A percentile compares a stretch with the other conserved stretches of the same genome.
phyloP scores from a whole-genome alignment of 331 rosid species.

The Quercus phellos region DNA sequence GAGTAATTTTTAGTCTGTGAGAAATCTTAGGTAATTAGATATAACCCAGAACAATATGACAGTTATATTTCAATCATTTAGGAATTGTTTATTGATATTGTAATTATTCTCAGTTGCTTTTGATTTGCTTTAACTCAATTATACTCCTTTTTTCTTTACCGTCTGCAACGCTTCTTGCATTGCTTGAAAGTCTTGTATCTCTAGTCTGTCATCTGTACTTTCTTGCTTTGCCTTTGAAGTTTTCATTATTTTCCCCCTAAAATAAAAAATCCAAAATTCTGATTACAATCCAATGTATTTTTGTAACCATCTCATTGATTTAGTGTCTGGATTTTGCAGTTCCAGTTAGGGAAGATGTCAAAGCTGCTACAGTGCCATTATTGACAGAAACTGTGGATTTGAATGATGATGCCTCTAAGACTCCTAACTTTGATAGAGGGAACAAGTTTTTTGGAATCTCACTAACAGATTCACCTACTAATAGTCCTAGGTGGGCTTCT shows the following conservation, averaged over 20 bases:
- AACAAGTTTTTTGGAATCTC: constrained; percentile 74
- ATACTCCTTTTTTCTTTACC: neutral
- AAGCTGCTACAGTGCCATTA: constrained; percentile 39
- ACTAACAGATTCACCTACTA: constrained; percentile 57
- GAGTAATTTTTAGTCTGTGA: neutral
- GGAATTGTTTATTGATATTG: neutral
- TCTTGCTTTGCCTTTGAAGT: neutral
- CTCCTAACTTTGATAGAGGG: constrained; percentile 45
- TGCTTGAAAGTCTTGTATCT: neutral
- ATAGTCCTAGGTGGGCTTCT: constrained; percentile 60
- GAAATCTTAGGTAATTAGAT: neutral
- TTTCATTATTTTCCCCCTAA: neutral
- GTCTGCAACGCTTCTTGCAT: neutral
- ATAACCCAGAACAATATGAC: too few species aligned
- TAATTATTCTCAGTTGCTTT: neutral
- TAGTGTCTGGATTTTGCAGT: constrained; percentile 17
- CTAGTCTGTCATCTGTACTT: neutral
- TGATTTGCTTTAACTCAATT: neutral
- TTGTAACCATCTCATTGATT: neutral
- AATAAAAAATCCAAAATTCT: neutral
- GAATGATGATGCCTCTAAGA: constrained; percentile 45
- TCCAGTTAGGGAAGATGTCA: constrained; percentile 53
- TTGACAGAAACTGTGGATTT: constrained; percentile 46
- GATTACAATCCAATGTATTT: neutral
- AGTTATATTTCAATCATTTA: neutral